Conservation (phyloP, 1,139 yeast genomes). For the Debaryomyces fabryi region DNA sequence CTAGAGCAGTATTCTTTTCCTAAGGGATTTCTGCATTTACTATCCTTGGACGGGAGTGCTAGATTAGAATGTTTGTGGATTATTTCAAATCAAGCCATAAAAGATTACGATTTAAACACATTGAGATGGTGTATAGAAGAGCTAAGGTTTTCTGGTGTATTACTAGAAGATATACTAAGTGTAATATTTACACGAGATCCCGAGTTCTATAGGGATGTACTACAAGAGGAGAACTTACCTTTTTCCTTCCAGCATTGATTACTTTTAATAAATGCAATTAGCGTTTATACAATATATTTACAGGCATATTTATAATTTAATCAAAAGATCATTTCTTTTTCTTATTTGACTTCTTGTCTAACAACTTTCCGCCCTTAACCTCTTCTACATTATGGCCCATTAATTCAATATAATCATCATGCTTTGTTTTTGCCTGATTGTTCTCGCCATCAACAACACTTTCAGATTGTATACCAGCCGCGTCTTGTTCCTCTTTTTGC, state of each 20-base stretch:
- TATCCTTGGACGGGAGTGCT: slow-evolving; percentile 9
- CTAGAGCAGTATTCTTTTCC: slow-evolving; percentile 17
- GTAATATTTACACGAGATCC: slow-evolving; percentile 2
- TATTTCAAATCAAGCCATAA: slow-evolving; percentile 26
- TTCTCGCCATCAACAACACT: slow-evolving; percentile 13
- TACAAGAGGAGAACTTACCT: slow-evolving; percentile 3
- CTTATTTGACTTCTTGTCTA: slow-evolving; percentile 49
- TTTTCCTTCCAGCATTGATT: neutral
- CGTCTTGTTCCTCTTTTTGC: slow-evolving; percentile 19
- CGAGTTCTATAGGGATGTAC: slow-evolving; percentile 2
- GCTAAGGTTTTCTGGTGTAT: slow-evolving; percentile 33
- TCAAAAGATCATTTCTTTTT: slow-evolving; percentile 26
- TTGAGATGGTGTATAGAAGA: slow-evolving; percentile 39
- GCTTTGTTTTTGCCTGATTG: slow-evolving; percentile 26
- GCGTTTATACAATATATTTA: slow-evolving; percentile 20
- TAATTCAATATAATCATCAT: slow-evolving; percentile 62
- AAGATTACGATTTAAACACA: slow-evolving; percentile 25
- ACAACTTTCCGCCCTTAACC: slow-evolving; percentile 64
- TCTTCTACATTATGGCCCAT: slow-evolving; percentile 65
- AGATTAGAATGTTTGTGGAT: slow-evolving; percentile 17
- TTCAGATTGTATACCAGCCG: slow-evolving; percentile 20
- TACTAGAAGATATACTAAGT: slow-evolving; percentile 25
- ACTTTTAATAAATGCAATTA: neutral
- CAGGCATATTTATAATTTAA: slow-evolving; percentile 10
- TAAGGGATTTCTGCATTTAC: slow-evolving; percentile 13